Evolutionary conservation across 305 asterid species (phyloP), one percentile per base, ranked within the genome.

Genomic region (Solanum hybrid): DNA sequence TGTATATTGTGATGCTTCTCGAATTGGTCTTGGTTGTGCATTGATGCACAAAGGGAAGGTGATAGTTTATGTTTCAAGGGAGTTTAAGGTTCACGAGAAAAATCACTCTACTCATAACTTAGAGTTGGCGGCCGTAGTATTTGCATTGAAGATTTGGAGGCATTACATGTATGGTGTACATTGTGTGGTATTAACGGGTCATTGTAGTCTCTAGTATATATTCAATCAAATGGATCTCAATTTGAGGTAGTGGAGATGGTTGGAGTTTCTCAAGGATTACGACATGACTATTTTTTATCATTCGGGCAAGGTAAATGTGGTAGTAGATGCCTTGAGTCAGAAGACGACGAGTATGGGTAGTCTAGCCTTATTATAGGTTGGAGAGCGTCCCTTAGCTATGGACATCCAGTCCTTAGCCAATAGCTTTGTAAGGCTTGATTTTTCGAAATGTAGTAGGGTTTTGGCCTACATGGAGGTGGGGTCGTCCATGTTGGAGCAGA

Each of bases 371-470:
- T 51, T 51, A 51, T 0, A 51, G 9, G 66, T 51, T 51, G 9
- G 66, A 51, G 66, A 51, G 66, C 1, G n/a, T 2, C 66, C 9
- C 9, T 51, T 51, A 15, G n/a, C 66, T 51, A 51, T 51, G 66
- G n/a, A 51, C 9, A 1, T 51, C 66, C n/a, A 51, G 4, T 0
- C n/a, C 9, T 51, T 51, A 51, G 3, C 66, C n/a, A 51, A 15
- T 15, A 51, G n/a, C 4, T 51, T 51, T 51, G 66, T 51, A 0
- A 51, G n/a, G 66, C 1, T 51, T 51, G 66, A 51, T 51, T 15
- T 51, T 51, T 0, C 0, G 0, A 0, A 51, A 15, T 51, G 0
- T 15, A 51, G 66, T 51, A 0, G 22, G n/a, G 38, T 36, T 40
- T 40, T 45, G 22, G 64, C 22, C 22, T 14, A 51, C 64, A 51